Conservation (phyloP, 805 yeast genomes). For the Wickerhamomyces canadensis region DNA sequence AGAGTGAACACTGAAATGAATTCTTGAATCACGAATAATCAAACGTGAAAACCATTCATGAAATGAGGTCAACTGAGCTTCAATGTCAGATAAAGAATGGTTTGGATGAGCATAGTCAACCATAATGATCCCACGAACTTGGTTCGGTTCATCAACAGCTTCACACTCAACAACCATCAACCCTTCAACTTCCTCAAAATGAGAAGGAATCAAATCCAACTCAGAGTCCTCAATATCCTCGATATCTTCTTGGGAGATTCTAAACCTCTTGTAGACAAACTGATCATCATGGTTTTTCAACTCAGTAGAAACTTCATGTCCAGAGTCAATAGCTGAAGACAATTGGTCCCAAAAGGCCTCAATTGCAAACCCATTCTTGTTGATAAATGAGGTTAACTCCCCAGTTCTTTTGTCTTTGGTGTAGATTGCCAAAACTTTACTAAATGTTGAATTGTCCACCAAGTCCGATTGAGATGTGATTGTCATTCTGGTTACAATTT, state of each 20-base stretch:
- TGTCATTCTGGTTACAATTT: not conserved
- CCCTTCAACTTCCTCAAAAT: slow-evolving; percentile 14
- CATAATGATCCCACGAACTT: slow-evolving; percentile 34
- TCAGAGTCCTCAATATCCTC: slow-evolving; percentile 2
- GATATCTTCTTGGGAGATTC: slow-evolving; percentile 5
- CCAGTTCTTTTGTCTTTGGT: slow-evolving; percentile 22
- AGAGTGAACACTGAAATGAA: slow-evolving; percentile 20
- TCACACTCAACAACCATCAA: slow-evolving; percentile 29
- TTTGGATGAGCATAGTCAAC: slow-evolving; percentile 17
- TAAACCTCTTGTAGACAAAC: not conserved
- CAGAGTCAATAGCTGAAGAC: not conserved
- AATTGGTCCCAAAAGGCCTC: slow-evolving; percentile 24
- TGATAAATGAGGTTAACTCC: slow-evolving; percentile 22
- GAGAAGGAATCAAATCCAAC: slow-evolving; percentile 5
- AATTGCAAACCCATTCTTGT: slow-evolving; percentile 28
- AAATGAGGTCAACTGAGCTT: slow-evolving; percentile 12
- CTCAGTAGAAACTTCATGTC: not conserved
- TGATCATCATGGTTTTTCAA: not conserved
- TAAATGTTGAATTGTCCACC: slow-evolving; percentile 30
- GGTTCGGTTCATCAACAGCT: slow-evolving; percentile 23
- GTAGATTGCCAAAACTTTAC: slow-evolving; percentile 34
- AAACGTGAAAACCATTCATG: slow-evolving; percentile 34
- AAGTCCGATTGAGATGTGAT: not conserved
- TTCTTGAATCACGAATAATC: slow-evolving; percentile 30
- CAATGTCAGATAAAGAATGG: slow-evolving; percentile 21